phyloP scores from a whole-genome alignment of 495 filamentous ascomycete genomes.

The Tirmania nivea region DNA sequence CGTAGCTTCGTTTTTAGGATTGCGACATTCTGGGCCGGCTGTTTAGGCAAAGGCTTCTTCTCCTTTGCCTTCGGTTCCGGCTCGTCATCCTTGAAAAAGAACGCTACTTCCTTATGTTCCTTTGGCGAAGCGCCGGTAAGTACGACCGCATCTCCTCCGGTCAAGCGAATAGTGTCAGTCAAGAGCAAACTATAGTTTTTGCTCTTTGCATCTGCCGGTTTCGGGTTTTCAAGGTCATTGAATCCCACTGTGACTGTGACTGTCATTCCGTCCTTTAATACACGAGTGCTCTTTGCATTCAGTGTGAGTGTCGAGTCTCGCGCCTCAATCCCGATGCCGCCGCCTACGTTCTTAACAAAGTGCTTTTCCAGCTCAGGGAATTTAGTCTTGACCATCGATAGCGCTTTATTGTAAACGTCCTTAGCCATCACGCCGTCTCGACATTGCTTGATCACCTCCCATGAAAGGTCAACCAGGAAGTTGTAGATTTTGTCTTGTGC shows the following conservation, averaged over 20 bases:
- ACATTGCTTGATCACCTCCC: slow-evolving; percentile 67
- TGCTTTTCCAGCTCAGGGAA: slow-evolving; percentile 88
- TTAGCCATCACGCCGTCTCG: slow-evolving; percentile 71
- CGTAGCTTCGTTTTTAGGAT: slow-evolving; percentile 85
- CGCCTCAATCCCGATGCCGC: slow-evolving; percentile 79
- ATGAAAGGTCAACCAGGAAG: slow-evolving; percentile 67
- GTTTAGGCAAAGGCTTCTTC: slow-evolving; percentile 60
- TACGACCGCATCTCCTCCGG: slow-evolving; percentile 48
- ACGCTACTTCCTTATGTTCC: slow-evolving; percentile 77
- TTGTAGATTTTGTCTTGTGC: slow-evolving; percentile 86
- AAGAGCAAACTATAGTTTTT: slow-evolving; percentile 73
- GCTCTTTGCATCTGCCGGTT: slow-evolving; percentile 65
- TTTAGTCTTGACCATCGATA: slow-evolving; percentile 53
- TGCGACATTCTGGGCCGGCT: slow-evolving; percentile 54
- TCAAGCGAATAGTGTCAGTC: slow-evolving; percentile 80
- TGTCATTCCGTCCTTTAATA: slow-evolving; percentile 90
- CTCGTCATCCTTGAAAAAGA: slow-evolving; percentile 89
- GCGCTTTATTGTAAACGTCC: slow-evolving; percentile 77
- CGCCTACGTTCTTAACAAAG: slow-evolving; percentile 74
- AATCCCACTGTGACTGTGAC: slow-evolving; percentile 73
- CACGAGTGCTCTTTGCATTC: slow-evolving; percentile 60
- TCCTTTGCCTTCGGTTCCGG: slow-evolving; percentile 54
- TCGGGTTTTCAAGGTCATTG: slow-evolving; percentile 61
- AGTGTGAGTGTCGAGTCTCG: slow-evolving; percentile 61
- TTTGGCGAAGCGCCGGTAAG: slow-evolving; percentile 84